These are phyloP conservation scores for Halteria grandinella DNA, from an alignment of 73 alveolate genomes.

Conservation along the genomic window DNA sequence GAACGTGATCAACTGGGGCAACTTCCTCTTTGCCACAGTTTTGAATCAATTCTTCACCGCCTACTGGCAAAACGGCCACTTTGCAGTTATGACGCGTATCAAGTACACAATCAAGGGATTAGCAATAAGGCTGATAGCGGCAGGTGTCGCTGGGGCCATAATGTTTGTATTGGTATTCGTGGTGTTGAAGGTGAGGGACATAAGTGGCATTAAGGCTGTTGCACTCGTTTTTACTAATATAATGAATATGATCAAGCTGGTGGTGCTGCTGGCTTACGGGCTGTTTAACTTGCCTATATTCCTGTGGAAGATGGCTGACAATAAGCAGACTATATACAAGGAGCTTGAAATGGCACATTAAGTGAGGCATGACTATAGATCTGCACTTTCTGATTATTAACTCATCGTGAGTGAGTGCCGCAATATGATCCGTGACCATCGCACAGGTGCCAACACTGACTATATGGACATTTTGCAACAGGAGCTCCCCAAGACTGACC, in stretches of 20 bases:
- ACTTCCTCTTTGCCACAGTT: conserved; percentile 38
- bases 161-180: too few relatives aligned
- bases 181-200: too few relatives aligned
- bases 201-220: too few relatives aligned
- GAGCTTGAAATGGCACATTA: conserved; percentile 29
- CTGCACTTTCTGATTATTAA: conserved; percentile 58
- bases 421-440: conserved; percentile 1
- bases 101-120: conserved; percentile 28
- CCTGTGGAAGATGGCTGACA: conserved; percentile 52
- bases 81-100: conserved; percentile 12
- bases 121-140: background rate
- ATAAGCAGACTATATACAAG: background rate
- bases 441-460: conserved; percentile 2
- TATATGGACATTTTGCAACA: conserved; percentile 41
- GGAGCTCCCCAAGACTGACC: conserved; percentile 54
- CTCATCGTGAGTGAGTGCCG: conserved; percentile 44
- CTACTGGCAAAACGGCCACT: conserved; percentile 69
- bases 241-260: conserved; percentile 43
- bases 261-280: conserved; percentile 57
- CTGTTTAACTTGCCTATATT: conserved; percentile 56
- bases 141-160: too few relatives aligned
- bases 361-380: conserved; percentile 5
- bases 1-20: conserved; percentile 66
- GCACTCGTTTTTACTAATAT: conserved; percentile 46
- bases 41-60: conserved; percentile 41